phyloP scores from a whole-genome alignment of 371 early-diverging fungal genomes.

The Apophysomyces trapeziformis region DNA sequence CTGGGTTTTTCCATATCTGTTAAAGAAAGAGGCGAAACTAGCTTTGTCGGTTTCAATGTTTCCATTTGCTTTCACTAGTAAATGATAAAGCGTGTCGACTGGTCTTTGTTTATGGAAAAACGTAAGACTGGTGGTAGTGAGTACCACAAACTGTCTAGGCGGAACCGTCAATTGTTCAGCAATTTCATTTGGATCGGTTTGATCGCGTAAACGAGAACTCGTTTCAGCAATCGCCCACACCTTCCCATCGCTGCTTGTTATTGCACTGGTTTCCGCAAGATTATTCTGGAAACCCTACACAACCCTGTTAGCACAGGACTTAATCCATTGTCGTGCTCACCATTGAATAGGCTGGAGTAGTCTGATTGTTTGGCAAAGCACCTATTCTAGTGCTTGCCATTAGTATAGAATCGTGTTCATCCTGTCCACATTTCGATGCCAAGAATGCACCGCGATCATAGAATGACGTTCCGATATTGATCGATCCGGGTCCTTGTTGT shows the following conservation, averaged over 20 bases:
- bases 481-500: constrained; percentile 22
- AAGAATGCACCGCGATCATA: constrained; percentile 71
- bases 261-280: constrained; percentile 21
- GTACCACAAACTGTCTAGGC: constrained; percentile 68
- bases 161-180: constrained; percentile 62
- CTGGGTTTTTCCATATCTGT: constrained; percentile 61
- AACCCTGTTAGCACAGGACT: background rate
- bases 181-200: constrained; percentile 54
- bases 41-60: constrained; percentile 35
- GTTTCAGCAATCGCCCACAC: constrained; percentile 80
- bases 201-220: constrained; percentile 12
- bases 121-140: constrained; percentile 71
- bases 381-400: constrained; percentile 52
- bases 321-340: background rate
- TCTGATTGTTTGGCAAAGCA: background rate
- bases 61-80: constrained; percentile 33
- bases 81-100: constrained; percentile 67
- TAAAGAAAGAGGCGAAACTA: constrained; percentile 60
- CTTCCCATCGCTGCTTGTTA: constrained; percentile 68
- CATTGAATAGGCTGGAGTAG: background rate
- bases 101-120: constrained; percentile 75
- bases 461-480: constrained; percentile 57
- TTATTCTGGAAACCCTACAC: constrained; percentile 2
- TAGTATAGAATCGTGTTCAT: constrained; percentile 67
- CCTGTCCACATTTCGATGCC: constrained; percentile 63